phyloP scores from a whole-genome alignment of 2,329 filamentous ascomycete species.

The Fusarium sp. region DNA sequence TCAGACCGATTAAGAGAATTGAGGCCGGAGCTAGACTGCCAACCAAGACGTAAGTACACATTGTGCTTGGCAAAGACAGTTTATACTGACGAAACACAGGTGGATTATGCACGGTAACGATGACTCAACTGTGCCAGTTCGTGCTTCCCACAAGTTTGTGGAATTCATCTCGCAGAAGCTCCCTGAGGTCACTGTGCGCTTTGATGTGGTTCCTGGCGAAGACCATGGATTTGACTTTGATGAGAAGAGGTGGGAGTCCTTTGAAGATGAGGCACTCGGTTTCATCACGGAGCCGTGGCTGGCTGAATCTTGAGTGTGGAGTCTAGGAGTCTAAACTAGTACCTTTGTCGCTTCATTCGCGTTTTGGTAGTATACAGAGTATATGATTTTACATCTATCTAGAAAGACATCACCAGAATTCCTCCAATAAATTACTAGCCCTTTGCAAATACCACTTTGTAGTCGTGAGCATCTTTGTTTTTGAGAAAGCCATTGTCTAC shows the following conservation, averaged over 20 bases:
- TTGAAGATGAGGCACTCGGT: constrained; percentile 26
- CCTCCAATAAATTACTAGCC: too few species aligned
- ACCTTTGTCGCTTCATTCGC: not conserved
- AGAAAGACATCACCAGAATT: too few species aligned
- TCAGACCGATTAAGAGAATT: constrained; percentile 38
- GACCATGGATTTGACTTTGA: constrained; percentile 46
- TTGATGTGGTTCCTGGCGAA: constrained; percentile 30
- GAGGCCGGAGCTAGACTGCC: constrained; percentile 33
- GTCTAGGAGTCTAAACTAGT: not conserved
- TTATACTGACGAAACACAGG: constrained; percentile 1
- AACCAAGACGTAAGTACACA: constrained; percentile 22
- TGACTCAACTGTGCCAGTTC: constrained; percentile 26
- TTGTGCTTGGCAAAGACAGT: accelerated
- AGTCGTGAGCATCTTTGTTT: too few species aligned
- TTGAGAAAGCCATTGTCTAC: too few species aligned
- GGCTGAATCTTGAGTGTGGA: not conserved
- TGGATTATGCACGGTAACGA: constrained; percentile 46
- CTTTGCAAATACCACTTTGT: too few species aligned
- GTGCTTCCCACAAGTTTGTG: constrained; percentile 21
- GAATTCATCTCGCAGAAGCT: constrained; percentile 13
- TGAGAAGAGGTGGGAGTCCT: constrained; percentile 31
- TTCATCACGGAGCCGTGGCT: constrained; percentile 41
- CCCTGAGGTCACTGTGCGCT: constrained; percentile 25
- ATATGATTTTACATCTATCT: too few species aligned
- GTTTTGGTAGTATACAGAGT: too few species aligned